A percentile compares a stretch with the other conserved stretches of the same genome.
phyloP scores from a whole-genome alignment of 495 filamentous ascomycete species.

The Emericellopsis terricola region DNA sequence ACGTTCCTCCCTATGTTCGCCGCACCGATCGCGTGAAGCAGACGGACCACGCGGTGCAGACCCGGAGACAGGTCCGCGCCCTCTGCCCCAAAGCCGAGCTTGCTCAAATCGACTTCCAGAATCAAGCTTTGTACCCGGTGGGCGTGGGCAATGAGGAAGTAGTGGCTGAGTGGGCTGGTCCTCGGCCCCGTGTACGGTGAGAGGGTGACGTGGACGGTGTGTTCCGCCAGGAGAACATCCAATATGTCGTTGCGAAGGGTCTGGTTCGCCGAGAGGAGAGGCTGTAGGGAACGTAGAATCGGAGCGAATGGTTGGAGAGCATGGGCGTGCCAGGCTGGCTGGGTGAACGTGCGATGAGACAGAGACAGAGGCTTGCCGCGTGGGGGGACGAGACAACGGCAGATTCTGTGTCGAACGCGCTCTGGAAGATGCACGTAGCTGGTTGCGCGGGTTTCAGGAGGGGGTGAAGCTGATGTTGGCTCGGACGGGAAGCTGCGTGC shows the following conservation, averaged over 20 bases:
- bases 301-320: background rate
- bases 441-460: too few species aligned
- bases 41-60: constrained; percentile 1
- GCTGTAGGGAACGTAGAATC: constrained; percentile 1
- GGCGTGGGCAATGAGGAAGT: constrained; percentile 8
- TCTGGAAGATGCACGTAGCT: background rate
- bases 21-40: too few species aligned
- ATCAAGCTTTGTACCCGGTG: constrained; percentile 11
- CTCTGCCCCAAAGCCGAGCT: constrained; percentile 7
- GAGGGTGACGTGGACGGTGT: constrained; percentile 13
- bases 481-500: constrained; percentile 1
- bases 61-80: constrained; percentile 1
- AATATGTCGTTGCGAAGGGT: constrained; percentile 10
- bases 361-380: background rate
- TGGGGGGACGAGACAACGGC: background rate
- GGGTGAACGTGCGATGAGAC: constrained; percentile 4
- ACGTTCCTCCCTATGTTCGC: too few species aligned
- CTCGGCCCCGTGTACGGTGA: constrained; percentile 7
- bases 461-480: too few species aligned
- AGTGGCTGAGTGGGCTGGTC: constrained; percentile 5
- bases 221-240: constrained; percentile 8
- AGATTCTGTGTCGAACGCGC: background rate
- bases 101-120: constrained; percentile 13
- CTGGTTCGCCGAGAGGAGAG: constrained; percentile 8
- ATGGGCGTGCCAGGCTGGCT: constrained; percentile 2